phyloP scores from a whole-genome alignment of 2,329 filamentous ascomycete species.

The Pseudogymnoascus sp. region DNA sequence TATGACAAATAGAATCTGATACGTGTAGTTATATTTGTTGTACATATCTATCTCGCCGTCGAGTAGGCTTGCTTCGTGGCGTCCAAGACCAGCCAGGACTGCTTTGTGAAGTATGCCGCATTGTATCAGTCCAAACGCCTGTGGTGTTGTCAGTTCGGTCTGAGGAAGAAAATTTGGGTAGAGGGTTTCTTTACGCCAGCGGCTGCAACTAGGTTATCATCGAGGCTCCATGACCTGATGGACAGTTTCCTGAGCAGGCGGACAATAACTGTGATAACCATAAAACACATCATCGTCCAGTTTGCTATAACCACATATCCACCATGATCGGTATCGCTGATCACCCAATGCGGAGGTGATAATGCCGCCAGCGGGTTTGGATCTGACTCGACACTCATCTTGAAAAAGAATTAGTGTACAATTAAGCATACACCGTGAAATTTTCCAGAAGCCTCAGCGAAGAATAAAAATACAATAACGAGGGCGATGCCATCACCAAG shows the following conservation, averaged over 20 bases:
- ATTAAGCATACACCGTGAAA: neutral
- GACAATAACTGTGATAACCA: neutral
- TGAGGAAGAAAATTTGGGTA: neutral
- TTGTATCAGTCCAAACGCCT: constrained; percentile 1
- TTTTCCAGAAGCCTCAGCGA: neutral
- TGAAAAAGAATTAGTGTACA: neutral
- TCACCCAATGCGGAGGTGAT: constrained; percentile 1
- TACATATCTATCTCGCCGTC: neutral
- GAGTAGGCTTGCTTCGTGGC: constrained; percentile 24
- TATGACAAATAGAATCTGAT: constrained; percentile 24
- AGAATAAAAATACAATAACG: neutral
- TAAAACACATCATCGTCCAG: constrained; percentile 6
- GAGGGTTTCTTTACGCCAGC: neutral
- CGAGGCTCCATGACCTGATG: constrained; percentile 5
- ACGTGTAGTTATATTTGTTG: constrained; percentile 22
- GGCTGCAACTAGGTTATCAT: neutral
- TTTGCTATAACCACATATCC: constrained; percentile 4
- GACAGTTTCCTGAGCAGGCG: neutral
- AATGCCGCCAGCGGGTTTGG: constrained; percentile 2
- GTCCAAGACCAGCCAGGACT: constrained; percentile 22
- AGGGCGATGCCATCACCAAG: neutral
- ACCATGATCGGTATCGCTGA: neutral
- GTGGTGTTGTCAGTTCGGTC: neutral
- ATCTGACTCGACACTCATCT: neutral
- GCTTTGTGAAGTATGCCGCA: constrained; percentile 9